Evolutionary conservation across 345 rosid genomes (phyloP).

Genomic region (Melaleuca quinquenervia): DNA sequence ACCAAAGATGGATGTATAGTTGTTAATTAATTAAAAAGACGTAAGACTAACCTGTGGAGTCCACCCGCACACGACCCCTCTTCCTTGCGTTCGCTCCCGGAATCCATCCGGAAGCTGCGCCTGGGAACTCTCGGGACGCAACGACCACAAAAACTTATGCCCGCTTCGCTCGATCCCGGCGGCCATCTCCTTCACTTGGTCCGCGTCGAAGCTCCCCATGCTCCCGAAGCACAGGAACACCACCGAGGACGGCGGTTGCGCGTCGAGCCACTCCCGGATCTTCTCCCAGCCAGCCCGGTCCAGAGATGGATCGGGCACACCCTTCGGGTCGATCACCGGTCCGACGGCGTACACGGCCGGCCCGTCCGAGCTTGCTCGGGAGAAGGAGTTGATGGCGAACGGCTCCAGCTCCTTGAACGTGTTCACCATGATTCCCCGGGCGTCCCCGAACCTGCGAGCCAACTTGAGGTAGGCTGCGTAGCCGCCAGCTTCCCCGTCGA

Average conservation of each 20-base stretch:
- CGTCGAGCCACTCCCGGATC: slow-evolving; percentile 37
- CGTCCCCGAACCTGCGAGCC: slow-evolving; percentile 20
- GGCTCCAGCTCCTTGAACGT: slow-evolving; percentile 25
- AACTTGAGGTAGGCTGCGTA: slow-evolving; percentile 17
- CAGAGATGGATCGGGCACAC: slow-evolving; percentile 3
- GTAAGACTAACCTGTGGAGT: slow-evolving; percentile 14
- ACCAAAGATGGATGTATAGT: background rate
- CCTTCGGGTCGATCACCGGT: slow-evolving; percentile 1
- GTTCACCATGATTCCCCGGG: slow-evolving; percentile 34
- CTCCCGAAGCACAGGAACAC: slow-evolving; percentile 46
- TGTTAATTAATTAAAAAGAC: background rate
- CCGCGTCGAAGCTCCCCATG: slow-evolving; percentile 12
- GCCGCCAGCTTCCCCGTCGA: slow-evolving; percentile 18
- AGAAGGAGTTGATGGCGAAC: slow-evolving; percentile 14
- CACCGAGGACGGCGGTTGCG: slow-evolving; percentile 28
- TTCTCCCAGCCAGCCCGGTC: slow-evolving; percentile 1
- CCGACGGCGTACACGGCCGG: slow-evolving; percentile 38
- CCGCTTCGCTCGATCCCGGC: slow-evolving; percentile 26
- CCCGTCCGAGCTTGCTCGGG: background rate
- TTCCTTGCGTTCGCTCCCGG: slow-evolving; percentile 6
- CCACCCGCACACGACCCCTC: slow-evolving; percentile 27
- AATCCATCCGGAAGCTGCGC: slow-evolving; percentile 20
- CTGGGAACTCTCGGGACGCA: slow-evolving; percentile 3
- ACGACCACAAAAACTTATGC: slow-evolving; percentile 28
- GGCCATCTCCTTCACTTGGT: slow-evolving; percentile 35